These are phyloP conservation scores for Carpediemonas membranifera DNA, from an alignment of 78 protist species.

Conservation along the genomic window DNA sequence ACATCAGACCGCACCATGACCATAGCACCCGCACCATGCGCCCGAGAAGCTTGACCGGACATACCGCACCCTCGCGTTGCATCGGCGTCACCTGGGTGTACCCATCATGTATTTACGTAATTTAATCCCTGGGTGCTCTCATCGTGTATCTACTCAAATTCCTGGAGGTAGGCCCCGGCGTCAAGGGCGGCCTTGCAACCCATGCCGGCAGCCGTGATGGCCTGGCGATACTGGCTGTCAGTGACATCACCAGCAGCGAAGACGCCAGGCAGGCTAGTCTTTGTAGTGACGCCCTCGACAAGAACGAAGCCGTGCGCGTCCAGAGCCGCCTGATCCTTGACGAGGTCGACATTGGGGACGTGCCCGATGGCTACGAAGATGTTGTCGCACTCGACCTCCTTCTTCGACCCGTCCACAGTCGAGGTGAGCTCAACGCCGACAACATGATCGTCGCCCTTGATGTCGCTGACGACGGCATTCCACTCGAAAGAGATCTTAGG, in stretches of 20 bases:
- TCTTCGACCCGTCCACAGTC: not conserved
- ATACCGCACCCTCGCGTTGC: no score
- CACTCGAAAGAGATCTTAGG: slow-evolving; percentile 49
- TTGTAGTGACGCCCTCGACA: slow-evolving; percentile 32
- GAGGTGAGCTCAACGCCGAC: slow-evolving; percentile 11
- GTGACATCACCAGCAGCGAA: slow-evolving; percentile 73
- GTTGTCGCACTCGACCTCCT: slow-evolving; percentile 27
- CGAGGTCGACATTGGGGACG: slow-evolving; percentile 59
- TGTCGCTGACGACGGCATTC: slow-evolving; percentile 39
- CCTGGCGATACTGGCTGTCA: slow-evolving; percentile 71
- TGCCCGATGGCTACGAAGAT: slow-evolving; percentile 80
- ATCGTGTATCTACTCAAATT: no score
- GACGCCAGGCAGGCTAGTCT: slow-evolving; percentile 65
- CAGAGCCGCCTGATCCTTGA: slow-evolving; percentile 40
- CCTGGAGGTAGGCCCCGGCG: slow-evolving; percentile 48
- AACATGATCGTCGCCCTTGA: slow-evolving; percentile 34
- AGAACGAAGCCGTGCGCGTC: slow-evolving; percentile 59
- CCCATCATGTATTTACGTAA: no score
- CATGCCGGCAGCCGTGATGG: slow-evolving; percentile 75
- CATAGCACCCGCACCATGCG: no score
- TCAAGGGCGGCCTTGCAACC: slow-evolving; percentile 83
- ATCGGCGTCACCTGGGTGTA: no score
- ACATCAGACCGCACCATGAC: no score
- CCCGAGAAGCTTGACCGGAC: no score
- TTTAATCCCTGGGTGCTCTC: no score